phyloP scores from a whole-genome alignment of 495 filamentous ascomycete genomes.

The Penicillium manginii region DNA sequence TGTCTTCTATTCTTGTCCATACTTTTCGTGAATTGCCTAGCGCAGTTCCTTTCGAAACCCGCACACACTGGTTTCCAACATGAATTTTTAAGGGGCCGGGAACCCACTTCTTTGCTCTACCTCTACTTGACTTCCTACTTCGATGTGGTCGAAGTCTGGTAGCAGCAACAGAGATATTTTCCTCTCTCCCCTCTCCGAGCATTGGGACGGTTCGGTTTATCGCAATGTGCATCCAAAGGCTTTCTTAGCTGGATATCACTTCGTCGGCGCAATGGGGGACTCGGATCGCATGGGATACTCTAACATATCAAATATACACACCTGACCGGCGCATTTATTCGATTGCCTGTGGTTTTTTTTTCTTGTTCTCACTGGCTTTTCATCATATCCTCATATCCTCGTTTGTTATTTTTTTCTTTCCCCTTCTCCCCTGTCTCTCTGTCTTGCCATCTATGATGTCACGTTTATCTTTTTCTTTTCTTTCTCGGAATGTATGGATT shows the following conservation, averaged over 20 bases:
- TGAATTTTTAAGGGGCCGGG: neutral
- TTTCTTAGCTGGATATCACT: neutral
- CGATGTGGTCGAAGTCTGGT: neutral
- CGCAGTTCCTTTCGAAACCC: constrained; percentile 10
- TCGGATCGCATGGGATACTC: neutral
- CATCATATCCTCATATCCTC: constrained; percentile 2
- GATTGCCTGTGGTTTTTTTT: constrained; percentile 1
- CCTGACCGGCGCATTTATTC: constrained; percentile 11
- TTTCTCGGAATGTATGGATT: constrained; percentile 7
- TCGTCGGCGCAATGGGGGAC: constrained; percentile 20
- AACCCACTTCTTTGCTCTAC: neutral
- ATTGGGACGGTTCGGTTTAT: constrained; percentile 22
- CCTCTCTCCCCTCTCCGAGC: neutral
- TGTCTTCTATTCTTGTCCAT: constrained; percentile 23
- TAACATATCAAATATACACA: constrained; percentile 19
- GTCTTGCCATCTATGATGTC: neutral
- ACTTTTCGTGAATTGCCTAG: constrained; percentile 5
- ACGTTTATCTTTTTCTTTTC: neutral
- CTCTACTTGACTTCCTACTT: neutral
- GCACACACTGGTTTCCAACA: neutral
- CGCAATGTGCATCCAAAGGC: constrained; percentile 5
- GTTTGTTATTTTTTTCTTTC: neutral
- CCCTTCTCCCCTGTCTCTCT: neutral
- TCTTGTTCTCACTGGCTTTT: neutral
- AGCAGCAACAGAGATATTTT: neutral